Evolutionary conservation across 345 rosid species (phyloP).

Genomic region (Camelina neglecta): DNA sequence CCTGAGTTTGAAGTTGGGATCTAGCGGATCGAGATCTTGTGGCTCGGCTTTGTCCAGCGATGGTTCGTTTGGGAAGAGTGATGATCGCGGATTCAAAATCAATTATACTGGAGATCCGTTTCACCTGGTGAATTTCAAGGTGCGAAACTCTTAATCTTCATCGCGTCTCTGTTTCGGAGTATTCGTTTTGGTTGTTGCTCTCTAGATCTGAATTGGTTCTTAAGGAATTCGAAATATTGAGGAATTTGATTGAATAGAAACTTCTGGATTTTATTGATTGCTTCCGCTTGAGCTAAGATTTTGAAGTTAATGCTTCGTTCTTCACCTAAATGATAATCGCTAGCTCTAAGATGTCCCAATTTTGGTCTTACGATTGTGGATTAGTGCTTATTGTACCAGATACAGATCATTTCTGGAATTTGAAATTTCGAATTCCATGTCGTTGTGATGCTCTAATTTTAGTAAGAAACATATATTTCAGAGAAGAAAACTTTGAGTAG

Average conservation of each 20-base stretch:
- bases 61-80: conserved; percentile 44
- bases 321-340: not conserved
- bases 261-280: not conserved
- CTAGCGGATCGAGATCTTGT: conserved; percentile 48
- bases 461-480: not conserved
- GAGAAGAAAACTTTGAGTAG: not conserved
- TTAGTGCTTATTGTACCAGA: not conserved
- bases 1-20: conserved; percentile 48
- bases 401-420: not conserved
- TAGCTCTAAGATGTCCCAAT: not conserved
- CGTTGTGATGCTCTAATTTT: conserved; percentile 1
- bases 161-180: conserved; percentile 30
- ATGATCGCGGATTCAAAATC: conserved; percentile 14
- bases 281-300: not conserved
- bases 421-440: conserved; percentile 10
- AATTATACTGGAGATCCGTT: conserved; percentile 27
- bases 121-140: conserved; percentile 59
- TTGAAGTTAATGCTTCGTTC: not conserved
- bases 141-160: conserved; percentile 29
- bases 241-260: not conserved
- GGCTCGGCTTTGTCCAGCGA: conserved; percentile 53
- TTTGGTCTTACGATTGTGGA: not conserved
- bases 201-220: conserved; percentile 25
- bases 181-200: conserved; percentile 8
- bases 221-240: conserved; percentile 9